Conservation (phyloP, 257 asterid genomes). For the Gardenia jasminoides region DNA sequence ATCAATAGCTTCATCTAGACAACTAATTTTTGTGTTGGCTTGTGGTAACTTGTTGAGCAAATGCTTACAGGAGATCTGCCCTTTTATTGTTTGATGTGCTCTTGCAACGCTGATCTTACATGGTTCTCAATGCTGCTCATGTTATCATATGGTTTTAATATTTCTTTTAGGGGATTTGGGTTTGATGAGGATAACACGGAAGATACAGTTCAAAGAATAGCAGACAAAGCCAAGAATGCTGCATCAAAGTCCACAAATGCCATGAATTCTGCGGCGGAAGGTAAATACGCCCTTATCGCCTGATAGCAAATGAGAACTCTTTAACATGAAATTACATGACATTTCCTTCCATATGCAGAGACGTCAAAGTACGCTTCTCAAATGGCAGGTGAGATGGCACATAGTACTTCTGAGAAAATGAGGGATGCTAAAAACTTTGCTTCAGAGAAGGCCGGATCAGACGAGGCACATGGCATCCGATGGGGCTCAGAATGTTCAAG, state of each 20-base stretch:
- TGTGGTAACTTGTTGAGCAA: neutral
- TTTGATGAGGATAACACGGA: conserved; percentile 26
- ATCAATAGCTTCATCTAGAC: neutral
- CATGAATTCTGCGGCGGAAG: conserved; percentile 43
- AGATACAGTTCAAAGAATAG: conserved; percentile 26
- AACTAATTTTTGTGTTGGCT: neutral
- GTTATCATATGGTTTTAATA: neutral
- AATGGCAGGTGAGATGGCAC: conserved; percentile 35
- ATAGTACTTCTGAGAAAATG: conserved; percentile 13
- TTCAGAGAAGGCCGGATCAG: conserved; percentile 1
- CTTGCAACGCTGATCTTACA: neutral
- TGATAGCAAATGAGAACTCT: neutral
- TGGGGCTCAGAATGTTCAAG: neutral
- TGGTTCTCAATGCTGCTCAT: neutral
- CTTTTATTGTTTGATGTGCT: neutral
- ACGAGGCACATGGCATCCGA: neutral
- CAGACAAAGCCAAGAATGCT: conserved; percentile 42
- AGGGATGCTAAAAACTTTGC: neutral
- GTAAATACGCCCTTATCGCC: conserved; percentile 11
- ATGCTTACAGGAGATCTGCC: neutral
- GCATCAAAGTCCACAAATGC: conserved; percentile 40
- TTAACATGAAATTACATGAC: no score
- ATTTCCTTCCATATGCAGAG: conserved; percentile 28
- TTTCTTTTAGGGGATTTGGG: conserved; percentile 30
- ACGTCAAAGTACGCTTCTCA: conserved; percentile 45